These are phyloP conservation scores for Entomophthora muscae DNA, from an alignment of 371 early-diverging fungal species.

Conservation along the genomic window DNA sequence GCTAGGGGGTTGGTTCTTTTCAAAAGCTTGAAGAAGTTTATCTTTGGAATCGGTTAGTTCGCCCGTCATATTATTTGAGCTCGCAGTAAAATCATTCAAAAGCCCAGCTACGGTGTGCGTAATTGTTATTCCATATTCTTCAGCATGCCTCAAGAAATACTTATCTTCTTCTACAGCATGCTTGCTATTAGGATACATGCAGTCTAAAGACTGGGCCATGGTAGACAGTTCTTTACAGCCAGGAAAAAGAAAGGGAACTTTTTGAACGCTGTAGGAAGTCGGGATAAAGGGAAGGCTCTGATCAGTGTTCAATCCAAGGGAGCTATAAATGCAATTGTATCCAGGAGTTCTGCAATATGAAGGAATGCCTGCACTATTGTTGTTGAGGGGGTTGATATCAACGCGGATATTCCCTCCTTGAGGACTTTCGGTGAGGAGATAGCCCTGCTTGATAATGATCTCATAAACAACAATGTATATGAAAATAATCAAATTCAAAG, in stretches of 20 bases:
- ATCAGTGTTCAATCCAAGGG: not conserved
- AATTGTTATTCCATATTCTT: not conserved
- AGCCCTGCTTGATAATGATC: not conserved
- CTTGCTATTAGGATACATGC: not conserved
- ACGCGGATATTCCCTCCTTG: not conserved
- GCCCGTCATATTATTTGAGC: not conserved
- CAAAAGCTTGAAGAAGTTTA: not conserved
- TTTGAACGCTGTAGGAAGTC: not conserved
- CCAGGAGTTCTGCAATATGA: not conserved
- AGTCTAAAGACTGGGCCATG: not conserved
- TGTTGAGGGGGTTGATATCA: not conserved
- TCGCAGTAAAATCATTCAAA: not conserved
- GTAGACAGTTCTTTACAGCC: not conserved
- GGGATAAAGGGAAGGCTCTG: not conserved
- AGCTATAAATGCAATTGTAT: not conserved
- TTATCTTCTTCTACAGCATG: not conserved
- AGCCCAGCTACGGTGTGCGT: not conserved
- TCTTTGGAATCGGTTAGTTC: not conserved
- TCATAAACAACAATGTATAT: not conserved
- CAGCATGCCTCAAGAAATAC: not conserved
- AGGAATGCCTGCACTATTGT: not conserved
- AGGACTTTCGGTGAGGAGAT: not conserved
- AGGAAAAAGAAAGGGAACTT: not conserved
- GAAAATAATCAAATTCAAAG: constrained; percentile 4
- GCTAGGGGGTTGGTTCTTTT: not conserved